phyloP scores from a whole-genome alignment of 169 alveolate genomes.

The Plasmodium inui region DNA sequence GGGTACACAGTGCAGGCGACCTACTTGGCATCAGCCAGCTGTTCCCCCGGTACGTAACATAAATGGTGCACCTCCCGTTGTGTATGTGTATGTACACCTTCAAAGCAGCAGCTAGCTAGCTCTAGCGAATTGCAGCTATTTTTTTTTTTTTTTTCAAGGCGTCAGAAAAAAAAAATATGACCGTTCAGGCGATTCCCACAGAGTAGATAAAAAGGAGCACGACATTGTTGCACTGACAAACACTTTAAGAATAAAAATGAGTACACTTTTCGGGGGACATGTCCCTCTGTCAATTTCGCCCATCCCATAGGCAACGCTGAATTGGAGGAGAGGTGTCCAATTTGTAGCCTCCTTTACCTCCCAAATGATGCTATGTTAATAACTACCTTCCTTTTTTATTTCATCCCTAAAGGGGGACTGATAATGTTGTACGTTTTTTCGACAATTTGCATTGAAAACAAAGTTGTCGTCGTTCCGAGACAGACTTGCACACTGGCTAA shows the following conservation, averaged over 20 bases:
- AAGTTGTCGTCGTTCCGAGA: neutral
- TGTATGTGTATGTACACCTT: neutral
- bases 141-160: too few species aligned
- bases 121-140: neutral
- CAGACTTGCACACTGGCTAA: neutral
- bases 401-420: neutral
- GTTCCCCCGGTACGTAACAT: neutral
- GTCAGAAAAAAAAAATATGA: conserved; percentile 6
- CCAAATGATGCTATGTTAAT: neutral
- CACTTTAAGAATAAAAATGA: neutral
- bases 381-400: neutral
- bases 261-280: neutral
- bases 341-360: neutral
- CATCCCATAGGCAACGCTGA: neutral
- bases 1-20: neutral
- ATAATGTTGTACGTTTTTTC: neutral
- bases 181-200: conserved; percentile 11
- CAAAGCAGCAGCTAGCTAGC: neutral
- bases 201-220: neutral
- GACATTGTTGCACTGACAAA: neutral
- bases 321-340: neutral
- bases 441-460: neutral
- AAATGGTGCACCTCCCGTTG: neutral
- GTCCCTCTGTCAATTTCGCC: neutral
- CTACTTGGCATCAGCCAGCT: neutral